A percentile compares a stretch with the other conserved stretches of the same genome.
Conservation (phyloP, 2,329 filamentous ascomycete species). For the Trichoderma gracile region DNA sequence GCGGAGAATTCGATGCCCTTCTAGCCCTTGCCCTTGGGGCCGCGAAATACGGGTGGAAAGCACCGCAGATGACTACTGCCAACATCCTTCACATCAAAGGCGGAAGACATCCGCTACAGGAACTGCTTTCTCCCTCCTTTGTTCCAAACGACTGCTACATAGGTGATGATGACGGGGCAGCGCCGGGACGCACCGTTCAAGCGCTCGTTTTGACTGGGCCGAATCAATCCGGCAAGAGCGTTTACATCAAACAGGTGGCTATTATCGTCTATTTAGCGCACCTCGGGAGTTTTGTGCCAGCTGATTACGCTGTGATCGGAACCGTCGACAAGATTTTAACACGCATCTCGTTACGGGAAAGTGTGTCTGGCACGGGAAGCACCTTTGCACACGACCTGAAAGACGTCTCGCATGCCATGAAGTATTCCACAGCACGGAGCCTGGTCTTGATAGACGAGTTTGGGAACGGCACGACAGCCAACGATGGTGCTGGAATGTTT, state of each 20-base stretch:
- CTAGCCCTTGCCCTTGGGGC: conserved; percentile 79
- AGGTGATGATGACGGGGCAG: conserved; percentile 52
- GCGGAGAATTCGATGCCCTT: conserved; percentile 84
- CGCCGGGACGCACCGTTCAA: conserved; percentile 41
- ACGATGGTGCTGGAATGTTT: conserved; percentile 61
- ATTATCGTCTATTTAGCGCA: conserved; percentile 91
- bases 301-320: conserved; percentile 72
- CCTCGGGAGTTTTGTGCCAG: conserved; percentile 88
- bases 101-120: conserved; percentile 87
- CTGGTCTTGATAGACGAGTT: conserved; percentile 94
- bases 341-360: conserved; percentile 73
- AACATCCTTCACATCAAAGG: conserved; percentile 73
- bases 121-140: conserved; percentile 76
- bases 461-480: conserved; percentile 61
- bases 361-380: conserved; percentile 59
- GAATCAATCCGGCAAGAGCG: conserved; percentile 95
- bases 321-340: conserved; percentile 92
- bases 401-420: conserved; percentile 77
- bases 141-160: conserved; percentile 78
- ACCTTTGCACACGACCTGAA: conserved; percentile 78
- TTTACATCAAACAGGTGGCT: conserved; percentile 91
- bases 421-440: conserved; percentile 71
- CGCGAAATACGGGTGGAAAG: conserved; percentile 67
- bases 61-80: conserved; percentile 67
- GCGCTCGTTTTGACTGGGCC: conserved; percentile 85